Conservation (phyloP, 2,329 filamentous ascomycete genomes). For the Fusarium foetens region DNA sequence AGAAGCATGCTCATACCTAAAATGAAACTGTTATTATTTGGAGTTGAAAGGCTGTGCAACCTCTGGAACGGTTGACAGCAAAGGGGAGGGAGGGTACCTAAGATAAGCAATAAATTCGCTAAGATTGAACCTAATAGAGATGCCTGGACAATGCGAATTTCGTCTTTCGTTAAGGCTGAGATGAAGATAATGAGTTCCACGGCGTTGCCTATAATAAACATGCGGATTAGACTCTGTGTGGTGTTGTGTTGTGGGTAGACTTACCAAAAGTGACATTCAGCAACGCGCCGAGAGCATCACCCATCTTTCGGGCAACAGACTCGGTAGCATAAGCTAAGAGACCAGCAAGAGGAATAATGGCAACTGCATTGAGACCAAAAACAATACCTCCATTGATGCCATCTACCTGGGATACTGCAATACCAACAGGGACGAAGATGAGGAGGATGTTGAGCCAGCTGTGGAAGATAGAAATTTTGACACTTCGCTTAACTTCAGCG, state of each 20-base stretch:
- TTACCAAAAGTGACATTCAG: constrained; percentile 81
- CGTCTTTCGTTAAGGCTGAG: constrained; percentile 52
- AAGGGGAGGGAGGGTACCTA: constrained; percentile 66
- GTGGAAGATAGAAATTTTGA: constrained; percentile 70
- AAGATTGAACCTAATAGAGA: constrained; percentile 90
- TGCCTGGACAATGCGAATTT: constrained; percentile 92
- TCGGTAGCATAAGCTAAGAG: constrained; percentile 79
- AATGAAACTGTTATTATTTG: constrained; percentile 64
- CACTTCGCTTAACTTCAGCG: constrained; percentile 61
- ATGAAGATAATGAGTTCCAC: constrained; percentile 81
- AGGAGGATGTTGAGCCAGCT: constrained; percentile 83
- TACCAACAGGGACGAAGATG: constrained; percentile 82
- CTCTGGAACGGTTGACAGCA: not conserved
- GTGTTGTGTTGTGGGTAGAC: not conserved
- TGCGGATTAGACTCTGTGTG: not conserved
- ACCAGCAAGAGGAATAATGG: constrained; percentile 79
- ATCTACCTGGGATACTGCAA: constrained; percentile 67
- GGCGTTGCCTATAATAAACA: constrained; percentile 56
- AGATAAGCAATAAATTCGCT: constrained; percentile 85
- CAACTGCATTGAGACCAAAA: constrained; percentile 79
- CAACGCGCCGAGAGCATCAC: constrained; percentile 77
- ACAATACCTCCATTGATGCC: constrained; percentile 68
- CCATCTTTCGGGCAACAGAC: constrained; percentile 76
- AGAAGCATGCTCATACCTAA: constrained; percentile 92
- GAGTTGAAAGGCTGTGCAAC: not conserved